Evolutionary conservation across 108 stramenopile species (phyloP).

Genomic region (Discostella stelligeroides): DNA sequence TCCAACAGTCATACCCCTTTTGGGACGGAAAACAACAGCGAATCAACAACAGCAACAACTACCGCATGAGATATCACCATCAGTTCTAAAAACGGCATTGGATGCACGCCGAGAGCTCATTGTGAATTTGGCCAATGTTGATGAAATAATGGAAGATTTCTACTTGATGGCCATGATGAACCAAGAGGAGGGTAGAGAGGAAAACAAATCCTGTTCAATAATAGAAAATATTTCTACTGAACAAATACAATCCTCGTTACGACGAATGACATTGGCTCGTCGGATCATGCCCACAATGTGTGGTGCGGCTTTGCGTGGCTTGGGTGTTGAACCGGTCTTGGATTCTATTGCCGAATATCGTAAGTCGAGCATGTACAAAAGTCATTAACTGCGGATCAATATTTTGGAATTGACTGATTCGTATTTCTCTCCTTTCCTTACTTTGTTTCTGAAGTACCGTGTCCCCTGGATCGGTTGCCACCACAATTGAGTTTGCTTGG

Average conservation of each 20-base stretch:
- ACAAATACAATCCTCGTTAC: conserved; percentile 68
- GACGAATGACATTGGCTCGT: conserved; percentile 70
- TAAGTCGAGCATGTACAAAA: no score
- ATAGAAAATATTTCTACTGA: conserved; percentile 52
- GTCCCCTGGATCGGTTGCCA: conserved; percentile 86
- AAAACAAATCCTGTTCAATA: conserved; percentile 28
- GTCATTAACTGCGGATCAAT: neutral
- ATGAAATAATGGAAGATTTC: conserved; percentile 80
- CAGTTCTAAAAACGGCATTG: conserved; percentile 58
- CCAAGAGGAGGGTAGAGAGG: conserved; percentile 35
- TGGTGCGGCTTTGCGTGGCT: conserved; percentile 86
- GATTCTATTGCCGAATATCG: conserved; percentile 90
- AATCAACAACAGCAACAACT: conserved; percentile 30
- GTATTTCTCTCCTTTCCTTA: no score
- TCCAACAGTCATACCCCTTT: conserved; percentile 59
- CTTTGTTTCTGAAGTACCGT: conserved; percentile 64
- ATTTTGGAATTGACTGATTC: neutral
- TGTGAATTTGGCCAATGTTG: conserved; percentile 75
- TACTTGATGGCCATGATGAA: conserved; percentile 67
- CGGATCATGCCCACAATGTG: conserved; percentile 78
- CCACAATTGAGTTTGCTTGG: conserved; percentile 57
- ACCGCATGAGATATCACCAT: conserved; percentile 22
- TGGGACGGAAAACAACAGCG: conserved; percentile 14
- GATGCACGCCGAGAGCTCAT: conserved; percentile 64
- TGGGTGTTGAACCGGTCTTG: conserved; percentile 93